phyloP scores from a whole-genome alignment of 805 yeast genomes.

The Saturnispora bothae region DNA sequence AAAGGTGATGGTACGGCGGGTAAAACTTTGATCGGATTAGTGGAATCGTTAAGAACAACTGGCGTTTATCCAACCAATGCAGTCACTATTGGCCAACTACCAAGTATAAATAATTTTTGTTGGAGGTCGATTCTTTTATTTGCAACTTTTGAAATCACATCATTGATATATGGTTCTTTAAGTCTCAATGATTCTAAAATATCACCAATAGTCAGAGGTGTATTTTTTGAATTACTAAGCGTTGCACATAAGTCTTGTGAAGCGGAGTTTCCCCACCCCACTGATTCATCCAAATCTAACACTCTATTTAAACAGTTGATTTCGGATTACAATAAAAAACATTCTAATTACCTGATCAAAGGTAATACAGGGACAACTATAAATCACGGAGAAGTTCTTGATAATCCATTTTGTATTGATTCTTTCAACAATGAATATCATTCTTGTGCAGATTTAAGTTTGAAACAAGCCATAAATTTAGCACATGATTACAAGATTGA shows the following conservation, averaged over 20 bases:
- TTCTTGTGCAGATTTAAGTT: conserved; percentile 14
- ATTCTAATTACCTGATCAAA: conserved; percentile 5
- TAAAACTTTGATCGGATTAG: conserved; percentile 12
- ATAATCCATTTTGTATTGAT: conserved; percentile 15
- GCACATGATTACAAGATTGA: conserved; percentile 11
- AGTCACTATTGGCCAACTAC: conserved; percentile 20
- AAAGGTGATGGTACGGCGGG: conserved; percentile 18
- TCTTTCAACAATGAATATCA: conserved; percentile 15
- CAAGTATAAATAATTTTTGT: conserved; percentile 19
- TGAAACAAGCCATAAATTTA: conserved; percentile 15
- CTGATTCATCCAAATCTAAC: conserved; percentile 11
- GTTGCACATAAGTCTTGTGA: conserved; percentile 19
- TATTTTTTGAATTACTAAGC: conserved; percentile 16
- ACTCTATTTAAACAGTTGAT: conserved; percentile 14
- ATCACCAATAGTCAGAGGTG: conserved; percentile 13
- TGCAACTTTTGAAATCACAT: conserved; percentile 16
- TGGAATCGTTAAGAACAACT: conserved; percentile 16
- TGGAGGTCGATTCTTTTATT: conserved; percentile 24
- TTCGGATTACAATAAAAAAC: conserved; percentile 17
- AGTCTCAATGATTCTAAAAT: conserved; percentile 8
- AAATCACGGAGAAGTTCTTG: conserved; percentile 8
- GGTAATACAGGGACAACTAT: background rate
- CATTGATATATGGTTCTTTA: conserved; percentile 17
- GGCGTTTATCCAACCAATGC: conserved; percentile 21
- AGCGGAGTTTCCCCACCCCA: conserved; percentile 20